These are phyloP conservation scores for Sisymbrium irio DNA, from an alignment of 345 rosid genomes.

Conservation along the genomic window DNA sequence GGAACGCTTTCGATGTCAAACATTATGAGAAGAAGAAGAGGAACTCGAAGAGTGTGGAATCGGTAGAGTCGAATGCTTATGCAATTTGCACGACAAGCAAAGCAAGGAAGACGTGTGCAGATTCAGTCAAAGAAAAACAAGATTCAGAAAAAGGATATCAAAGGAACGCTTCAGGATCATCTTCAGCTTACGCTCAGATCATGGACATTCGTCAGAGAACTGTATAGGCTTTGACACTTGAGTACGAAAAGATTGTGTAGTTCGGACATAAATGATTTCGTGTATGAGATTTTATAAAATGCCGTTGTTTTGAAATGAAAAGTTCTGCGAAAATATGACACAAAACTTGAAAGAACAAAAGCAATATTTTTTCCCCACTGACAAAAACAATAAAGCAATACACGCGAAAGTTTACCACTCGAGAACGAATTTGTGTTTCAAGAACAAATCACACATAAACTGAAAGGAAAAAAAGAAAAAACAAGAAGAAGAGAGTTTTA, in stretches of 20 bases:
- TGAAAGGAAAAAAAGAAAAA: not conserved
- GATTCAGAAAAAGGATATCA: slow-evolving; percentile 4
- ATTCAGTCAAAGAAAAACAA: slow-evolving; percentile 60
- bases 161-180: slow-evolving; percentile 11
- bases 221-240: not conserved
- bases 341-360: slow-evolving; percentile 9
- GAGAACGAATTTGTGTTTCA: slow-evolving; percentile 23
- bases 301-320: not conserved
- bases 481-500: not conserved
- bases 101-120: slow-evolving; percentile 52
- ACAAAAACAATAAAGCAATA: slow-evolving; percentile 35
- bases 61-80: slow-evolving; percentile 4
- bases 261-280: not conserved
- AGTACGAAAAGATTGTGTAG: not conserved
- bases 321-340: not conserved
- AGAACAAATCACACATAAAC: slow-evolving; percentile 25
- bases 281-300: not conserved
- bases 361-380: slow-evolving; percentile 24
- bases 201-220: not conserved
- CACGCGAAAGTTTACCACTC: slow-evolving; percentile 27
- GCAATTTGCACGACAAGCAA: not conserved
- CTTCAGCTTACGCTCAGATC: slow-evolving; percentile 10
- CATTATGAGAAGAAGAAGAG: not conserved
- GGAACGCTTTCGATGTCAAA: not conserved
- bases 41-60: not conserved